Base-by-base conservation (phyloP, 495 filamentous ascomycete species). In the Pseudoneurospora amorphoporcata region DNA sequence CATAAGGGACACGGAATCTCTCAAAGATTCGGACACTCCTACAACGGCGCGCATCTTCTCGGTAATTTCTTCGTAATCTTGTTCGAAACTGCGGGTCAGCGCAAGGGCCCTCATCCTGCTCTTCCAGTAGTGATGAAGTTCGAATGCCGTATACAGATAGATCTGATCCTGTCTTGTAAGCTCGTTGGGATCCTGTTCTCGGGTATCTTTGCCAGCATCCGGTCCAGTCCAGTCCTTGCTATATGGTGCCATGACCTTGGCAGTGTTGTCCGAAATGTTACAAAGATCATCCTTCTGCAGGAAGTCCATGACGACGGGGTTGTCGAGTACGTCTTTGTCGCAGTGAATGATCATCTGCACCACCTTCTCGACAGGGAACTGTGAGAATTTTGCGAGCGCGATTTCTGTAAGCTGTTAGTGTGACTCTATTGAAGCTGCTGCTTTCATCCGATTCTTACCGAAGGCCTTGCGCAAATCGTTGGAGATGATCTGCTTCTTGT, bases 41-140 rank as follows among this genome's bases (percentile, higher is more conserved):
- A 97, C 93, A 32, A 99, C 88, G 65, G 95, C 88, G 73, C 89
- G 88, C 72, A 99, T 85, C 81, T 93, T 95, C 12, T 86, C 83
- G 1, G 91, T 92, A 32, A 97, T 89, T 73, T 98, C 91, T 74
- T 97, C 94, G 79, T 99, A 98, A 71, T 99, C 95, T 4, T 84
- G 73, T 80, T 98, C 95, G 77, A 89, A 97, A 32, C 88, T 93
- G 75, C 92, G 89, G 1, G 95, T 98, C 77, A 99, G 82, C 3
- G 89, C 84, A 72, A 99, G 87, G 5, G 96, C 96, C 70, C 95
- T 88, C 88, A 98, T 98, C 81, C 95, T 90, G 58, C 92, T 91
- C 86, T 97, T 98, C 95, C 95, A 99, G 82, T 99, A 99, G 81
- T 99, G 96, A 73, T 96, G 93, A 75, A 99, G 85, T 78, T 99